Evolutionary conservation across 768 basidiomycete species (phyloP).

Genomic region (Termitomyces sp.): DNA sequence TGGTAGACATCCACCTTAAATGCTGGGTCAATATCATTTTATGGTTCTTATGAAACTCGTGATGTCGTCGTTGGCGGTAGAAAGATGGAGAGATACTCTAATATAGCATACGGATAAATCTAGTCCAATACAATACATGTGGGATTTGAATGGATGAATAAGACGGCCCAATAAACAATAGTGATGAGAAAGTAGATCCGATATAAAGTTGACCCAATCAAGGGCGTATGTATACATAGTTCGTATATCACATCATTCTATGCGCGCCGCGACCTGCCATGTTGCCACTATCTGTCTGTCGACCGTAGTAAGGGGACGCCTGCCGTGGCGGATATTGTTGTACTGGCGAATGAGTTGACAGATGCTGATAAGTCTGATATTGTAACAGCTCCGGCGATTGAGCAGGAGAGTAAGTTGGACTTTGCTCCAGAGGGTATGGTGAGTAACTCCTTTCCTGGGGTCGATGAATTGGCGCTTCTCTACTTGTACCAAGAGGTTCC

Average conservation of each 20-base stretch:
- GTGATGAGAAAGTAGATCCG: background rate
- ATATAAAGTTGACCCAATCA: background rate
- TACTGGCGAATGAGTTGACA: conserved; percentile 6
- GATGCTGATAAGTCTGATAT: conserved; percentile 14
- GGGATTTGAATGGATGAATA: background rate
- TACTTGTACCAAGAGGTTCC: conserved; percentile 30
- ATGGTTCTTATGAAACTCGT: too few relatives aligned
- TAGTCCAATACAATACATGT: conserved; percentile 10
- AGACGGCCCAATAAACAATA: background rate
- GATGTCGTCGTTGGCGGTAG: background rate
- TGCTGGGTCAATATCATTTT: too few relatives aligned
- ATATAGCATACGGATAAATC: background rate
- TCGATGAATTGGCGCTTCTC: conserved; percentile 65
- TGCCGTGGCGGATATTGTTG: conserved; percentile 26
- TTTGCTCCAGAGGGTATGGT: conserved; percentile 21
- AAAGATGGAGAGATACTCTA: background rate
- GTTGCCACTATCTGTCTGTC: conserved; percentile 24
- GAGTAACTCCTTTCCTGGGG: conserved; percentile 43
- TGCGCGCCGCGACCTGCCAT: conserved; percentile 39
- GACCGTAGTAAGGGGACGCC: conserved; percentile 23
- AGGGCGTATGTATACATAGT: background rate
- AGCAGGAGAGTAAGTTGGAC: conserved; percentile 23
- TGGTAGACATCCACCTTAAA: too few relatives aligned
- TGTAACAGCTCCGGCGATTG: conserved; percentile 20
- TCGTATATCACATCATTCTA: conserved; percentile 19